phyloP scores from a whole-genome alignment of 2,329 filamentous ascomycete genomes.

The Trichothecium sympodiale region DNA sequence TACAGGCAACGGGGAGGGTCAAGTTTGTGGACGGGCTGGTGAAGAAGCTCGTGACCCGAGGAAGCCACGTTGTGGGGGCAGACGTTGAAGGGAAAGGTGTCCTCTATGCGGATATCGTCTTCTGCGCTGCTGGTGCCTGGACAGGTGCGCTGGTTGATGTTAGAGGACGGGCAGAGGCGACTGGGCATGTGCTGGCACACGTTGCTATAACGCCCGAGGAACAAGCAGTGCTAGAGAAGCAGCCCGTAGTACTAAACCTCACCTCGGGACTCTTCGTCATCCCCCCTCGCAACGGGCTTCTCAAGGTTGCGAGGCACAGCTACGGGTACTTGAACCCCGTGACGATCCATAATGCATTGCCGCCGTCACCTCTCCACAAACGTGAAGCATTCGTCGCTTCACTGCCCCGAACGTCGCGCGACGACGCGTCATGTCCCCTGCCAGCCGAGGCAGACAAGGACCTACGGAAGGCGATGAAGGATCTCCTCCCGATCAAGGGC shows the following conservation, averaged over 20 bases:
- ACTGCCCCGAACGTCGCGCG: slow-evolving; percentile 21
- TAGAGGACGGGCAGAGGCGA: slow-evolving; percentile 63
- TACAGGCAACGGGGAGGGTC: slow-evolving; percentile 44
- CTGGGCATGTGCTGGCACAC: slow-evolving; percentile 73
- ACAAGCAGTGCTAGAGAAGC: slow-evolving; percentile 48
- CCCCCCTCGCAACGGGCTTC: slow-evolving; percentile 47
- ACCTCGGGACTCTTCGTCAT: slow-evolving; percentile 64
- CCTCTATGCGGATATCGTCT: slow-evolving; percentile 54
- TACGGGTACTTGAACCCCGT: slow-evolving; percentile 54
- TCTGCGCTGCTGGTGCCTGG: slow-evolving; percentile 85
- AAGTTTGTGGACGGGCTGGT: slow-evolving; percentile 41
- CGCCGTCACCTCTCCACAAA: slow-evolving; percentile 14
- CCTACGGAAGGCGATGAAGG: slow-evolving; percentile 48
- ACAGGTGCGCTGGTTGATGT: slow-evolving; percentile 68
- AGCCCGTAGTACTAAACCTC: slow-evolving; percentile 66
- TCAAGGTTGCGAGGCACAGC: slow-evolving; percentile 61
- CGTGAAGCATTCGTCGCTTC: slow-evolving; percentile 21
- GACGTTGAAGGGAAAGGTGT: slow-evolving; percentile 17
- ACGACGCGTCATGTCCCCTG: slow-evolving; percentile 33
- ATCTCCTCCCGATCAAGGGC: slow-evolving; percentile 46
- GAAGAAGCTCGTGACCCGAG: slow-evolving; percentile 23
- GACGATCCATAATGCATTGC: slow-evolving; percentile 21
- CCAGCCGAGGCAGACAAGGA: slow-evolving; percentile 50
- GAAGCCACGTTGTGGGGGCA: neutral
- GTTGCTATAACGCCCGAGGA: slow-evolving; percentile 63